Conservation (phyloP, 306 rosid genomes). For the Pyrus bretschneideri region DNA sequence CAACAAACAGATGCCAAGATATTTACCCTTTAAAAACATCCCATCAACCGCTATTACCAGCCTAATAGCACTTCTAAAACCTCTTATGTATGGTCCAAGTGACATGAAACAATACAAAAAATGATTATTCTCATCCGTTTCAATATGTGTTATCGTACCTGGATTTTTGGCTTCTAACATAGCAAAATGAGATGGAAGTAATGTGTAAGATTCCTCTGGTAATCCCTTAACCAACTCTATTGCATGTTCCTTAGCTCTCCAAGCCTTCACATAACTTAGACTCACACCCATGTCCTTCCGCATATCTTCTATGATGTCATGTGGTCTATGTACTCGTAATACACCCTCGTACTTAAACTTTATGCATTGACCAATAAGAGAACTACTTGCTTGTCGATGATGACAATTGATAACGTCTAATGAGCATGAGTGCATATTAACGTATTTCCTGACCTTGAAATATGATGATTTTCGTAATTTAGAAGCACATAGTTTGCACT, state of each 20-base stretch:
- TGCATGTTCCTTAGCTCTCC: background rate
- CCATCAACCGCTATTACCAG: background rate
- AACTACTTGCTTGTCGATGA: background rate
- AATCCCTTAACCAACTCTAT: background rate
- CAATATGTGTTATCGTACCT: background rate
- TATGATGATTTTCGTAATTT: background rate
- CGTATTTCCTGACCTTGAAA: background rate
- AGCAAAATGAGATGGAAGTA: background rate
- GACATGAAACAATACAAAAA: too few species aligned
- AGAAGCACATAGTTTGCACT: background rate
- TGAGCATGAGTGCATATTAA: too few species aligned
- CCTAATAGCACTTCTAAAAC: background rate
- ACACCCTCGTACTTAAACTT: too few species aligned
- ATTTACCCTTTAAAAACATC: too few species aligned
- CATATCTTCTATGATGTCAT: too few species aligned
- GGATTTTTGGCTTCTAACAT: background rate
- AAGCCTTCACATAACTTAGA: too few species aligned
- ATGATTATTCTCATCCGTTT: background rate
- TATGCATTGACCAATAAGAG: too few species aligned
- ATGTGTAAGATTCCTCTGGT: background rate
- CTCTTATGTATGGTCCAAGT: background rate
- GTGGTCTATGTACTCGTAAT: too few species aligned
- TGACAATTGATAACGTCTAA: background rate
- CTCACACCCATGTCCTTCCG: too few species aligned
- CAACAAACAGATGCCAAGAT: background rate